Percentiles rank a stretch among this genome's conserved stretches.
These are phyloP conservation scores for Hericium rajendrae DNA, from an alignment of 768 basidiomycete species.

Conservation along the genomic window DNA sequence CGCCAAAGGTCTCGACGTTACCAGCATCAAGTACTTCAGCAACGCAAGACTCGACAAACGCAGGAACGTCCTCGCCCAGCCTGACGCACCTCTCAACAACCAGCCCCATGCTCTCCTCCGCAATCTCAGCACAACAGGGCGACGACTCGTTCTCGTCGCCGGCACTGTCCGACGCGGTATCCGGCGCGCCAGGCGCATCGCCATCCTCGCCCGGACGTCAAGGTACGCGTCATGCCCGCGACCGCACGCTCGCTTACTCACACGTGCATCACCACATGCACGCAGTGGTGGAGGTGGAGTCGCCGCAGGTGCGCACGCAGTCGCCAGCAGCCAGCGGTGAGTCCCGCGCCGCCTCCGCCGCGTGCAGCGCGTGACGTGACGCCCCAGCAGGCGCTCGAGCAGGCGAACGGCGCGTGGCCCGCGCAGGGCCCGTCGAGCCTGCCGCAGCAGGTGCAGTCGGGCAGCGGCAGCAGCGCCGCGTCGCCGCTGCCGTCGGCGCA, in stretches of 20 bases:
- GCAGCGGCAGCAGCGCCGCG: not conserved
- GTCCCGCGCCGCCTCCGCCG: not conserved
- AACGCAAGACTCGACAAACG: conserved; percentile 27
- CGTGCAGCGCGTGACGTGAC: not conserved
- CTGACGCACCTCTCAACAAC: conserved; percentile 78
- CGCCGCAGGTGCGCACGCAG: conserved; percentile 1
- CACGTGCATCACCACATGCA: too few relatives aligned
- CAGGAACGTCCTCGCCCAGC: conserved; percentile 60
- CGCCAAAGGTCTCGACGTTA: conserved; percentile 11
- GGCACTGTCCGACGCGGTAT: conserved; percentile 56
- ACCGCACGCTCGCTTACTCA: not conserved
- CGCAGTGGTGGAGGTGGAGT: not conserved
- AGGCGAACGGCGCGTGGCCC: conserved; percentile 15
- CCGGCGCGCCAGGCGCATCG: conserved; percentile 35
- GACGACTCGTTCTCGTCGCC: conserved; percentile 67
- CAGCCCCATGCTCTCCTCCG: conserved; percentile 72
- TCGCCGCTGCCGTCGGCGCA: not conserved
- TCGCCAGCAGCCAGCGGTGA: not conserved
- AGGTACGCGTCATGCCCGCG: not conserved
- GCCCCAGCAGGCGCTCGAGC: conserved; percentile 4
- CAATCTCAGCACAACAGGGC: conserved; percentile 48
- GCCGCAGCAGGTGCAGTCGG: conserved; percentile 34
- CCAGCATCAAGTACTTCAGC: conserved; percentile 21
- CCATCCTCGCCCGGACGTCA: conserved; percentile 47
- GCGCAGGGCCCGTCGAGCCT: conserved; percentile 33